Evolutionary conservation across 1,284 basidiomycete species (phyloP), one percentile per base, ranked within the genome.

Genomic region (Ceratobasidium sp.): DNA sequence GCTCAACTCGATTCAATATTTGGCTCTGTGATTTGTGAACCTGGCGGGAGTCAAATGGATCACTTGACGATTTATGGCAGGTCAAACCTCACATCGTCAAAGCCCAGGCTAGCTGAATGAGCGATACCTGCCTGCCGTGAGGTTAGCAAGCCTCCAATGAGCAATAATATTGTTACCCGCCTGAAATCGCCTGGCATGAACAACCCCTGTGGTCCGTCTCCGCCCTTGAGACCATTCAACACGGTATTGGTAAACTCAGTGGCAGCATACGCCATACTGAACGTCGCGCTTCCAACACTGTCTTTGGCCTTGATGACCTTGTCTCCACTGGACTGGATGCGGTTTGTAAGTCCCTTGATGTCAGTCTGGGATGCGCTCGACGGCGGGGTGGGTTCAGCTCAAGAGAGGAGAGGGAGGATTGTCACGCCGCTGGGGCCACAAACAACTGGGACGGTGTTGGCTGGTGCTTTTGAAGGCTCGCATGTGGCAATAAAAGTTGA

Each of bases 341-440:
- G 93, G 81, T 96, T 88, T 77, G 96, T 88, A 77, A 98, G 88
- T 30, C 88, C 87, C 70, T 91, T 89, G 83, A 92, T 81, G 82
- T 88, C 86, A 81, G 85, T 83, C 84, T 87, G 83, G 83, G 85
- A 83, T 52, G 66, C 79, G 76, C 85, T 84, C 27, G 88, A 82
- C 48, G 92, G 91, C 67, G 94, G 88, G 20, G 92, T 87, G 83
- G 94, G 92, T 44, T 91, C 90, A 33, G 94, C 92, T 87, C 99
- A 96, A 46, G 96, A 98, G 82, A 99, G 93, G 74, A 99, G 90
- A 79, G 98, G 98, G 62, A 99, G 92, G 83, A 99, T 99, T 73
- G 97, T 98, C 79, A 96, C 92, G 83, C 97, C 97, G 80, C 95
- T 96, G 90, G 98, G 97, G 77, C 97, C 97, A 82, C 98, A 98